Evolutionary conservation across 2,329 filamentous ascomycete genomes (phyloP), one percentile per base, ranked within the genome.

Genomic region (Akanthomyces dipterigenus): DNA sequence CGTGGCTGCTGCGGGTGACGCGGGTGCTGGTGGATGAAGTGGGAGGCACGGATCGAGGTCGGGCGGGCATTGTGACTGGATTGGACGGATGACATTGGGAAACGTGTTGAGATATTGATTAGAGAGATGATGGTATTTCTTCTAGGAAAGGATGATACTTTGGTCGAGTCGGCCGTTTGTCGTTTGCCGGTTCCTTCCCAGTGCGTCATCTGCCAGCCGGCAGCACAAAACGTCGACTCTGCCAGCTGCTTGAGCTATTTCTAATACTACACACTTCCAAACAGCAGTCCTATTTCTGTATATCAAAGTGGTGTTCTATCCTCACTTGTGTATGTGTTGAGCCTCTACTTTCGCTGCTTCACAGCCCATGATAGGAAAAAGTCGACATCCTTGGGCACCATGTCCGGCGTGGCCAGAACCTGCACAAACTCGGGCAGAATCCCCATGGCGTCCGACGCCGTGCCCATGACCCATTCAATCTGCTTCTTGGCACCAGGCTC

Each of bases 401-500:
- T 80, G 1, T 79, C 80, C 1, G 86, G 83, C 54, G 90, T 78
- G 3, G 82, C 84, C 70, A 83, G 67, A 64, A 84, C 86, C 77
- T 92, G 89, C 65, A 88, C 70, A 77, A 80, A 86, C 70, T 80
- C 77, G 0, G 90, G 90, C 61, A 93, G 68, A 31, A 80, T 72
- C 0, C 90, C 90, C 59, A 80, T 80, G 0, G 89, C 89, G 70
- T 93, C 83, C 63, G 86, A 88, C 12, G 86, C 82, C 11, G 89
- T 93, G 9, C 85, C 88, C 88, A 93, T 93, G 62, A 88, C 77
- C 90, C 90, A 95, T 72, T 88, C 86, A 51, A 90, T 78, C 26
- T 43, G 34, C 34, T n/a, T 55, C 16, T 49, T 22, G 7, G 43
- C 64, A 20, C 75, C 71, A 1, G 67, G 69, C 4, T 67, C 70